Percentiles rank a stretch among this genome's conserved stretches.
Conservation (phyloP, 306 rosid genomes). For the Cyclanthera cordifolia region DNA sequence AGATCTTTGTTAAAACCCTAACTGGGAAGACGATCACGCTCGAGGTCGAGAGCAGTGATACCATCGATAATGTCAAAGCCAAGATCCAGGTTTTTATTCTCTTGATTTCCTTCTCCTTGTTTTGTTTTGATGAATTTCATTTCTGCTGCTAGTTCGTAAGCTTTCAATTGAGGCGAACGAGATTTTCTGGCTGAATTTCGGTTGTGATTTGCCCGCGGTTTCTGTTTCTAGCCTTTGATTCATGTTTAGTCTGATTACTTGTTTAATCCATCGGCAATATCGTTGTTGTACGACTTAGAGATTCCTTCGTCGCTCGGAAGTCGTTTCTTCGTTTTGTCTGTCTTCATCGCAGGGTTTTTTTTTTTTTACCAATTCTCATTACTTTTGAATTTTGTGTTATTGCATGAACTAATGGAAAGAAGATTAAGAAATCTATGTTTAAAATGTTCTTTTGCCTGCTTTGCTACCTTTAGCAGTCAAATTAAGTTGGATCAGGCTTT, state of each 20-base stretch:
- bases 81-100: conserved; percentile 30
- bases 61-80: conserved; percentile 39
- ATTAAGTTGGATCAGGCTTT: neutral
- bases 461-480: neutral
- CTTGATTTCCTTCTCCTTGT: neutral
- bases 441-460: neutral
- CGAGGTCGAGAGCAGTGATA: conserved; percentile 44
- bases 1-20: conserved; percentile 40
- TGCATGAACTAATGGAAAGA: neutral
- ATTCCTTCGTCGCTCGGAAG: neutral
- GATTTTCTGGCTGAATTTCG: conserved; percentile 1
- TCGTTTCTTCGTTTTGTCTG: neutral
- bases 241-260: neutral
- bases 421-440: neutral
- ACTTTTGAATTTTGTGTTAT: neutral
- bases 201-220: neutral
- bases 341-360: neutral
- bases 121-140: neutral
- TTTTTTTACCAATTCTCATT: neutral
- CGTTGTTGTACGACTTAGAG: neutral
- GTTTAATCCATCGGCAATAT: neutral
- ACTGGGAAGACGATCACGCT: conserved; percentile 44
- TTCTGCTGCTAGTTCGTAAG: neutral
- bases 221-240: neutral
- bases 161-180: neutral